Base-by-base conservation (phyloP, 1,139 yeast species). In the Insectozyma bohioensis region DNA sequence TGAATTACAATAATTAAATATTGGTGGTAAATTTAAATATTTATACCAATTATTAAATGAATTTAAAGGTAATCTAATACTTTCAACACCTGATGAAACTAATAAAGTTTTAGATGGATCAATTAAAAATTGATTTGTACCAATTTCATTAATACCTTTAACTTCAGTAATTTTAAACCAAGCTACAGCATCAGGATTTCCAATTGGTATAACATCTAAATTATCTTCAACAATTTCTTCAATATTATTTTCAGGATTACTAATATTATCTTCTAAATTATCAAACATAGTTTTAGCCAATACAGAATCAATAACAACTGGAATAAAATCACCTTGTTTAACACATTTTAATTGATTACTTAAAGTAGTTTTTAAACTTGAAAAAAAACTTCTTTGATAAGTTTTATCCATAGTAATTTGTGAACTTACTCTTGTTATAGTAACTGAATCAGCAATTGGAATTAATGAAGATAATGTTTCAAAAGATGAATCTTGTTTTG, bases 301-400 rank as follows among this genome's bases (percentile, higher is more conserved):
- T 1, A 78, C 58, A 0, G 94, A 72, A 52, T 90, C 96, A 26
- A 92, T 72, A 0, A 85, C 75, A 3, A 92, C 78, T 0, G 95
- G 92, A 31, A 92, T 72, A 26, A 80, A 53, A 50, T 87, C 95
- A 18, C 78, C 80, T 12, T 64, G 54, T 20, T 65, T 64, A 1
- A 88, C 78, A 6, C 85, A 64, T 37, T 95, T 74, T 28, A 68
- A 60, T 23, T 66, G 65, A 1, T 61, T 51, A 41, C 83, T 83
- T 51, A 92, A 85, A 37, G 75, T 71, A 0, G 73, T 52, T 50
- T 85, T 75, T 43, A 87, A 61, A 34, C 82, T 79, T 5, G 79
- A 61, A 35, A 84, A 65, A 49, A 86, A 79, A 33, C 80, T 67
- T 40, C 72, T 75, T 53, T 88, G 94, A 46, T 69, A 72, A 0